Percentiles rank a stretch among this genome's conserved stretches.
These are phyloP conservation scores for Suhomyces ambrosiae DNA, from an alignment of 1,139 yeast genomes.

Conservation along the genomic window DNA sequence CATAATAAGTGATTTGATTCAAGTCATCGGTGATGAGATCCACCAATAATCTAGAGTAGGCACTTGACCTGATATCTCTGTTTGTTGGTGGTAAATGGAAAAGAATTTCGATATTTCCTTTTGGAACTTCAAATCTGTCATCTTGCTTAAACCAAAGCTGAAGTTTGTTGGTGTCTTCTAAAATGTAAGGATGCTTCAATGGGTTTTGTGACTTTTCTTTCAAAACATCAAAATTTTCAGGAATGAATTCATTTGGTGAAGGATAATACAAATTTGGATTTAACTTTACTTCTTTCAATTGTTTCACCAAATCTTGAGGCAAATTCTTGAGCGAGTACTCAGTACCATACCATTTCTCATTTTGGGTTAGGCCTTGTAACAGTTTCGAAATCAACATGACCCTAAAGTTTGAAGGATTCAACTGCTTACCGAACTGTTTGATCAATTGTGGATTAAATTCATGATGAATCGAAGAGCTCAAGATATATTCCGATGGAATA, in stretches of 20 bases:
- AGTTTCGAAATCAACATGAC: constrained; percentile 57
- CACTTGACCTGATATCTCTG: constrained; percentile 56
- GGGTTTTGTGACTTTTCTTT: constrained; percentile 40
- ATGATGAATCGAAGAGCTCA: constrained; percentile 60
- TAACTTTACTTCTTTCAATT: constrained; percentile 33
- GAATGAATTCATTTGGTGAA: constrained; percentile 72
- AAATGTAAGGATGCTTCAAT: constrained; percentile 39
- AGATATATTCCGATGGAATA: constrained; percentile 64
- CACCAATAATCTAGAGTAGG: constrained; percentile 61
- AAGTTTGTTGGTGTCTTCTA: constrained; percentile 34
- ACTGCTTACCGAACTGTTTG: constrained; percentile 47
- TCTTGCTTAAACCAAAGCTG: constrained; percentile 89
- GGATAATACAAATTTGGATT: constrained; percentile 62
- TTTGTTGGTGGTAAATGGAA: constrained; percentile 69
- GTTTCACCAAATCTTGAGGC: constrained; percentile 36
- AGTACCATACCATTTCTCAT: constrained; percentile 91
- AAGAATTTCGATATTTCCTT: constrained; percentile 67
- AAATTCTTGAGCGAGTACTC: constrained; percentile 59
- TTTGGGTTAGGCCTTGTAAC: constrained; percentile 38
- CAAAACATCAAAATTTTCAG: constrained; percentile 68
- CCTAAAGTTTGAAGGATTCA: constrained; percentile 64
- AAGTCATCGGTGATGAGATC: constrained; percentile 76
- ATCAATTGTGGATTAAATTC: constrained; percentile 61
- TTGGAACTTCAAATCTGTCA: constrained; percentile 87
- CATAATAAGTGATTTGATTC: constrained; percentile 79